Evolutionary conservation across 2,329 filamentous ascomycete genomes (phyloP).

Genomic region (Colletotrichum acutatum): DNA sequence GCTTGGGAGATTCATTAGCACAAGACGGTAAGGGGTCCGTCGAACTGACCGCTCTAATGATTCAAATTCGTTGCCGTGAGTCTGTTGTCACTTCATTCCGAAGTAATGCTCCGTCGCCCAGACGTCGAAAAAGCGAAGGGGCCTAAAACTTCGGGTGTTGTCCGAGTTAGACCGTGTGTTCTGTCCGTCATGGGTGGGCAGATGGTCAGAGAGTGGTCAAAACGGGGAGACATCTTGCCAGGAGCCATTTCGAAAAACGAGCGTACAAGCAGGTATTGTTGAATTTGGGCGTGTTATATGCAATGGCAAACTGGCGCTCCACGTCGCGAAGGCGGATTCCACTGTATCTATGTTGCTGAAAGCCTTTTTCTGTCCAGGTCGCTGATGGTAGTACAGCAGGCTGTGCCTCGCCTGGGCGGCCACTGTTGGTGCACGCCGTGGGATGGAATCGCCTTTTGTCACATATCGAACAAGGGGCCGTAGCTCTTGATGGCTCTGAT

Average conservation of each 20-base stretch:
- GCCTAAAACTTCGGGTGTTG: neutral
- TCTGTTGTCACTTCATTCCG: neutral
- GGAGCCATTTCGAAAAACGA: neutral
- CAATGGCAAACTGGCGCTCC: neutral
- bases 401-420: neutral
- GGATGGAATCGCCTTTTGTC: neutral
- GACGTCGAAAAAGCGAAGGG: neutral
- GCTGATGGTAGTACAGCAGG: neutral
- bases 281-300: neutral
- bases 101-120: neutral
- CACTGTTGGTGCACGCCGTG: constrained; percentile 11
- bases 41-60: neutral
- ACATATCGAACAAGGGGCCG: neutral
- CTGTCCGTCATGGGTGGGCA: neutral
- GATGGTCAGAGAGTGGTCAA: neutral
- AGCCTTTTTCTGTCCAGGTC: no score
- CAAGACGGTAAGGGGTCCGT: neutral
- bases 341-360: neutral
- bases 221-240: neutral
- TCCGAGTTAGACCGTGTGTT: neutral
- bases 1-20: neutral
- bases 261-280: neutral
- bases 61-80: neutral
- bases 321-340: neutral
- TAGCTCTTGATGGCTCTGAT: neutral